Conservation (phyloP, 2,329 filamentous ascomycete genomes). For the Endothia cerciana region DNA sequence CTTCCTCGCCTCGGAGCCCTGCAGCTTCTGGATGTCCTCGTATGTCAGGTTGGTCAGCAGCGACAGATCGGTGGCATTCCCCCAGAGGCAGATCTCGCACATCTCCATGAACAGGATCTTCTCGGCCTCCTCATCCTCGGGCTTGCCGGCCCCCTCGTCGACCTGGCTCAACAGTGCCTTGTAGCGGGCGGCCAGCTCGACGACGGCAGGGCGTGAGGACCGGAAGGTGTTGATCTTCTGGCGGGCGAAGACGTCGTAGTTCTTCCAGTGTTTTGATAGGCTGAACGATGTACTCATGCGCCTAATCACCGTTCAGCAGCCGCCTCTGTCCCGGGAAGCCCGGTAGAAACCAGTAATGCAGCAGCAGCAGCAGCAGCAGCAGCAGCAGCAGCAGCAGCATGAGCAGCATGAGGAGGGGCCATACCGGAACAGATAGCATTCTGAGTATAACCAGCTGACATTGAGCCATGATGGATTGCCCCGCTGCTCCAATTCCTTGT, state of each 20-base stretch:
- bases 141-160: constrained; percentile 54
- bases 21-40: constrained; percentile 95
- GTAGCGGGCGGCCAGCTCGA: constrained; percentile 49
- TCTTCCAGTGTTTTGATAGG: constrained; percentile 80
- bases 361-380: too few species aligned
- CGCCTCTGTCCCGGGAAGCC: neutral
- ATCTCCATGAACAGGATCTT: constrained; percentile 85
- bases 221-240: constrained; percentile 93
- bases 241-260: constrained; percentile 84
- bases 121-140: constrained; percentile 68
- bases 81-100: constrained; percentile 96
- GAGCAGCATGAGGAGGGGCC: constrained; percentile 1
- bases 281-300: constrained; percentile 81
- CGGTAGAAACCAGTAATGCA: too few species aligned
- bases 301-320: constrained; percentile 40
- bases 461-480: constrained; percentile 80
- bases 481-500: constrained; percentile 77
- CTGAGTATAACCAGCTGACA: constrained; percentile 84
- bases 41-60: constrained; percentile 88
- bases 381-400: too few species aligned
- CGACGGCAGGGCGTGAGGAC: constrained; percentile 75
- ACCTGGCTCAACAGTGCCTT: constrained; percentile 69
- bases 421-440: constrained; percentile 91
- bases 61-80: constrained; percentile 92
- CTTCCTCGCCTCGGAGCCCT: constrained; percentile 86